Percentiles rank a stretch among this genome's conserved stretches.
phyloP scores from a whole-genome alignment of 2,329 filamentous ascomycete genomes.

The Monosporascus sp. region DNA sequence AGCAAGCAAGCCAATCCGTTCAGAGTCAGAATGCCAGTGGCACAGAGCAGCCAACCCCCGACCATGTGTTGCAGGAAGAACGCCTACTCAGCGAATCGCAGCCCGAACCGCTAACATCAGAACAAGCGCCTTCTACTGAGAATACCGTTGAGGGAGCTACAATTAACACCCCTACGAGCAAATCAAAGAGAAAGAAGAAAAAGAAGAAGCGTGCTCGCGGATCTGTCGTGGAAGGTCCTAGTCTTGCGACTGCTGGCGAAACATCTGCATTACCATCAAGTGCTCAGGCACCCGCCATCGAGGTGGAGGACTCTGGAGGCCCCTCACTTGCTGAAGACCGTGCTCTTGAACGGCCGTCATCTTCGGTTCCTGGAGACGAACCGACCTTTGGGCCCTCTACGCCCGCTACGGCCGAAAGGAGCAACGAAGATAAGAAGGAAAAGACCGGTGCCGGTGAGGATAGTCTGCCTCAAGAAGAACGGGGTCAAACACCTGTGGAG shows the following conservation, averaged over 20 bases:
- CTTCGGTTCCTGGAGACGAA: background rate
- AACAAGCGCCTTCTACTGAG: slow-evolving; percentile 7
- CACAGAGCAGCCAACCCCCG: background rate
- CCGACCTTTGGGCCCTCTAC: background rate
- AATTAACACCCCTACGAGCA: slow-evolving; percentile 2
- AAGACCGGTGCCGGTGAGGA: background rate
- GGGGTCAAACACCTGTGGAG: background rate
- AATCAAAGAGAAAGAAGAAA: slow-evolving; percentile 21
- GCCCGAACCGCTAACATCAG: slow-evolving; percentile 2
- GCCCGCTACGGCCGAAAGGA: background rate
- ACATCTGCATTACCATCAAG: slow-evolving; percentile 3
- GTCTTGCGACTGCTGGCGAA: slow-evolving; percentile 1
- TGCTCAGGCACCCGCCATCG: slow-evolving; percentile 4
- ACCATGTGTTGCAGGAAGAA: background rate
- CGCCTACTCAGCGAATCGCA: background rate
- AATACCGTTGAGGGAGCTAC: slow-evolving; percentile 1
- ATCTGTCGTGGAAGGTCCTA: slow-evolving; percentile 5
- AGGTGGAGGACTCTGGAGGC: slow-evolving; percentile 3
- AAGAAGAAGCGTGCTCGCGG: slow-evolving; percentile 14
- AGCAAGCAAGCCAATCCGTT: background rate
- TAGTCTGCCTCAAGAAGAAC: background rate
- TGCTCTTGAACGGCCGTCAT: background rate
- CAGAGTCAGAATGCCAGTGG: background rate
- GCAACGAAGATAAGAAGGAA: background rate
- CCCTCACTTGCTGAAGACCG: background rate